Conservation (phyloP, 163 green algal genomes). For the Scenedesmus sp. region DNA sequence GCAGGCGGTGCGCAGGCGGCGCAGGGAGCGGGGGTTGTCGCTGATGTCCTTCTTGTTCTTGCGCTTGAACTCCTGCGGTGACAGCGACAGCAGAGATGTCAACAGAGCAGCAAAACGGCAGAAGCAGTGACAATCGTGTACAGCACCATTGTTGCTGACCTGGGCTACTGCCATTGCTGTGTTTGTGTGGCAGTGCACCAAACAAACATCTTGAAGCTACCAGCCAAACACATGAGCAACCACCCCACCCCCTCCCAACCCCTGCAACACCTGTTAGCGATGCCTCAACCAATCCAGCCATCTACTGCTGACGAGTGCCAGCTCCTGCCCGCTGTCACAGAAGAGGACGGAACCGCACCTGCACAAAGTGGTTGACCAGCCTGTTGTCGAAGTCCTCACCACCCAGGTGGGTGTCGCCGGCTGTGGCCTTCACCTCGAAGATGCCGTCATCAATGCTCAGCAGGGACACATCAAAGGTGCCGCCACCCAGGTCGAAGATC, state of each 20-base stretch:
- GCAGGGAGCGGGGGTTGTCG: conserved; percentile 92
- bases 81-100: too few relatives aligned
- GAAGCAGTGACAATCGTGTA: too few relatives aligned
- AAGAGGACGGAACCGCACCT: conserved; percentile 21
- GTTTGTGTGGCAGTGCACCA: too few relatives aligned
- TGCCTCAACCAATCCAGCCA: too few relatives aligned
- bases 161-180: too few relatives aligned
- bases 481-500: conserved; percentile 98
- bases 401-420: conserved; percentile 97
- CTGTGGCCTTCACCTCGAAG: conserved; percentile 99
- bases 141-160: too few relatives aligned
- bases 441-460: conserved; percentile 98
- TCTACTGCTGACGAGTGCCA: neutral
- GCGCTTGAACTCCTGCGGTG: conserved; percentile 91
- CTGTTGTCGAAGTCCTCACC: conserved; percentile 98
- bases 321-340: neutral
- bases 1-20: conserved; percentile 92
- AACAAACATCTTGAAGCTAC: too few relatives aligned
- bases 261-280: too few relatives aligned
- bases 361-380: conserved; percentile 58
- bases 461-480: conserved; percentile 95
- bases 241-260: too few relatives aligned
- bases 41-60: conserved; percentile 99
- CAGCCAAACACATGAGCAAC: too few relatives aligned
- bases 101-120: too few relatives aligned